Base-by-base conservation (phyloP, 2,329 filamentous ascomycete genomes). In the Colletotrichum tanaceti region DNA sequence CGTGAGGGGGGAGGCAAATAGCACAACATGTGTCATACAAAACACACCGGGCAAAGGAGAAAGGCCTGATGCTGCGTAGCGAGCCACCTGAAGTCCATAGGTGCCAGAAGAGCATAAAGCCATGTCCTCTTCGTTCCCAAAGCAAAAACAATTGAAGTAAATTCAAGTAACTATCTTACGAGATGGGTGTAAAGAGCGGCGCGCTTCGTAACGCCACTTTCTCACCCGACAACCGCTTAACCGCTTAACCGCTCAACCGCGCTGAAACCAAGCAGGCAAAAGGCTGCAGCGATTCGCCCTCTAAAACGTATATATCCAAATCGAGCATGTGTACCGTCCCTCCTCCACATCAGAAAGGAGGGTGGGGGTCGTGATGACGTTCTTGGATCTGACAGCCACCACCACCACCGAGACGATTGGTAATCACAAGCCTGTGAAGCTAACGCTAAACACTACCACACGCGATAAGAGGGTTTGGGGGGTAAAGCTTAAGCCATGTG, bases 11-110 rank as follows among this genome's bases (percentile, higher is more conserved):
- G 18, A 32, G 38, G 54, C 35, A 28, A 14, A 58, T 35, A 7
- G 13, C 28, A 32, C 16, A 43, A 5, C 61, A 20, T 20, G 38
- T 43, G 43, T 68, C 53, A 32, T 58, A 54, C n/a, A n/a, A 22
- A 60, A 68, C 58, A n/a, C 10, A 5, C 50, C 54, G 35, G 32
- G 35, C 5, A 28, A 16, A 5, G 22, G n/a, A 5, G 13, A 53
- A 28, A 28, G 28, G 28, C 9, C n/a, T 13, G 52, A n/a, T 13
- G 13, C 41, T 22, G 18, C 9, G 14, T 35, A 28, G 43, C 38
- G 28, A 44, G 24, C 47, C n/a, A 52, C 28, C 28, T 16, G 7
- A 7, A 32, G 3, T 5, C 32, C 5, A 2, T 20, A 5, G 3
- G 16, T 35, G 28, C 18, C 24, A 20, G 28, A 9, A n/a, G 5